Evolutionary conservation across 331 rosid species (phyloP).

Genomic region (Malus hybrid): DNA sequence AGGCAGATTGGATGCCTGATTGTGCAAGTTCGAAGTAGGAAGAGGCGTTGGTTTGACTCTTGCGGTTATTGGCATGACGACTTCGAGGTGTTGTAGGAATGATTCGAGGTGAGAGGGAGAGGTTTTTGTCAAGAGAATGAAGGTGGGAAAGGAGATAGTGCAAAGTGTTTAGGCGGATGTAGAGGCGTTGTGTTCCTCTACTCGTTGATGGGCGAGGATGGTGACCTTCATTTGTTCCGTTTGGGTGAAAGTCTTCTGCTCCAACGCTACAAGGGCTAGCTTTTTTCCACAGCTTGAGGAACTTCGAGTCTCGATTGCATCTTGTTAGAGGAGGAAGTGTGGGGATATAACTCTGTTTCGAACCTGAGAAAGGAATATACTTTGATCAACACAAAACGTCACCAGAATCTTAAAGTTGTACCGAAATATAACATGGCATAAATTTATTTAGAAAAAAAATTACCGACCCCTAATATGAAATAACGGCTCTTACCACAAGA

Average conservation of each 20-base stretch:
- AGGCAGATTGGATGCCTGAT: slow-evolving; percentile 45
- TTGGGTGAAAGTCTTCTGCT: slow-evolving; percentile 23
- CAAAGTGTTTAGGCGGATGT: slow-evolving; percentile 82
- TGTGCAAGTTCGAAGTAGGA: slow-evolving; percentile 50
- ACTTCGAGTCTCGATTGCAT: slow-evolving; percentile 71
- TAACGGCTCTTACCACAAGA: slow-evolving; percentile 56
- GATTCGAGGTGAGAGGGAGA: slow-evolving; percentile 30
- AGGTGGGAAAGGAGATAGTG: slow-evolving; percentile 52
- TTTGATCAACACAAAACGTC: background rate
- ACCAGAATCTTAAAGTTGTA: background rate
- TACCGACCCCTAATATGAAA: too few species aligned
- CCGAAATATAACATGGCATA: background rate
- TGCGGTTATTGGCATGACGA: slow-evolving; percentile 18
- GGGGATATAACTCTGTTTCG: slow-evolving; percentile 76
- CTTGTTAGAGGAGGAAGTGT: slow-evolving; percentile 78
- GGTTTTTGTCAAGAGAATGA: slow-evolving; percentile 49
- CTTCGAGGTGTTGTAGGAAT: slow-evolving; percentile 30
- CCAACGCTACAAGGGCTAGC: slow-evolving; percentile 54
- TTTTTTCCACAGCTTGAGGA: slow-evolving; percentile 58
- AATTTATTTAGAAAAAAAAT: too few species aligned
- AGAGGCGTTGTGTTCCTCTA: slow-evolving; percentile 91
- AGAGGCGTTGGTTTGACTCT: slow-evolving; percentile 15
- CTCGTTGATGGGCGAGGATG: slow-evolving; percentile 76
- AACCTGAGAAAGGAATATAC: slow-evolving; percentile 39
- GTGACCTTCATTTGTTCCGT: slow-evolving; percentile 43